Evolutionary conservation across 257 asterid genomes (phyloP), one percentile per base, ranked within the genome.

Genomic region (Nicotiana obtusifolia): DNA sequence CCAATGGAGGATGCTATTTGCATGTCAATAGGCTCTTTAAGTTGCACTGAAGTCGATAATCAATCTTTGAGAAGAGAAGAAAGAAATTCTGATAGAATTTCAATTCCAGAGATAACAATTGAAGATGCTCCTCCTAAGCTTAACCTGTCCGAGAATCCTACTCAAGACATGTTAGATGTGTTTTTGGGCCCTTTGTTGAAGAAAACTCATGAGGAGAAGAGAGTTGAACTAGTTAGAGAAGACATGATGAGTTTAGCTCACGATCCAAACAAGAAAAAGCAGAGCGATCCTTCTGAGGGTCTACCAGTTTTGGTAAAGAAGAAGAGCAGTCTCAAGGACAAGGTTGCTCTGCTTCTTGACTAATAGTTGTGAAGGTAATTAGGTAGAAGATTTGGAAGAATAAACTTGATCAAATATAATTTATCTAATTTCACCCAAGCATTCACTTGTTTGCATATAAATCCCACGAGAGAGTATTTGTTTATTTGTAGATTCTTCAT

Each of bases 291-390:
- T 47, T 59, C 78, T 49, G 84, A 60, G 71, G 80, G 68, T 78
- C 83, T 24, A 10, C 84, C 71, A 31, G 79, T 49, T 2, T 56
- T 83, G 19, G 66, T 80, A 22, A 89, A 89, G 85, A 87, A 89
- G 85, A 89, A 87, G 67, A 80, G 84, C 84, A 89, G 92, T 81
- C 87, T 89, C 56, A 89, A 83, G 82, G 92, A 89, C 57, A 84
- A 83, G 88, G 92, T 87, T 11, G 87, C 88, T 53, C 81, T 89
- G 85, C 83, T 87, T 68, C 80, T 89, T 52, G 82, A 87, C 64
- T 89, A 75, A 84, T 75, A 75, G 5, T 75, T 0, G 24, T 49
- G 44, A 22, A 14, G 37, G 24, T 71, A 44, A 6, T 6, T 44
- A 73, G 78, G 11, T 69, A 13, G 59, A 20, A 14, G 57, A 0